Base-by-base conservation (phyloP, 2,329 filamentous ascomycete genomes). In the Penicillium sp. region DNA sequence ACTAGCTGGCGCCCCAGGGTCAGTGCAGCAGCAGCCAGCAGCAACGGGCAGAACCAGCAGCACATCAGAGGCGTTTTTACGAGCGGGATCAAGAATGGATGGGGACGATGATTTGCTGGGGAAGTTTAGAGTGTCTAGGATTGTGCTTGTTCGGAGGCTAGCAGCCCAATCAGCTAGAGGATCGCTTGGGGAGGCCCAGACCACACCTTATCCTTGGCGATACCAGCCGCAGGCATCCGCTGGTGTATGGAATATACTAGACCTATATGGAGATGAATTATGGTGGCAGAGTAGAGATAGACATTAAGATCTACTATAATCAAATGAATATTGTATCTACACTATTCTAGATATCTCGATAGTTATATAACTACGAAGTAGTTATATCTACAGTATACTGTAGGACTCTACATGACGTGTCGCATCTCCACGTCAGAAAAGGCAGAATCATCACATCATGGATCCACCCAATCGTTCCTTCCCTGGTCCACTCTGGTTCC, bases 181-280 rank as follows among this genome's bases (percentile, higher is more conserved):
- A 46, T 46, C 26, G 26, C 1, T 31, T 24, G 13, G 29, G 7
- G 48, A 49, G 53, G 56, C 53, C 56, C 56, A 59, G 56, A 59
- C 56, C 56, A 59, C 53, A 59, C 56, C 56, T 59, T 59, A 59
- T 54, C 52, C 52, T 52, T 55, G 55, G 40, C 47, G 36, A 14
- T 18, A 2, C 39, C 37, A 54, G 52, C 52, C 52, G 52, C 52
- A 54, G 23, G 47, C 46, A 45, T 54, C 52, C 52, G 52, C 24
- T 28, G 10, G 24, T 28, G 5, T 5, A 28, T 28, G 10, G 24
- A 5, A 5, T 28, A 5, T 28, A 28, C 5, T 28, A 28, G 24
- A 28, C 10, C 24, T 28, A 28, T 10, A 28, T 10, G n/a, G n/a
- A n/a, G n/a, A n/a, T n/a, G n/a, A n/a, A n/a, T n/a, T n/a, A n/a